phyloP scores from a whole-genome alignment of 2,329 filamentous ascomycete species.

The Clonostachys rhizophaga region DNA sequence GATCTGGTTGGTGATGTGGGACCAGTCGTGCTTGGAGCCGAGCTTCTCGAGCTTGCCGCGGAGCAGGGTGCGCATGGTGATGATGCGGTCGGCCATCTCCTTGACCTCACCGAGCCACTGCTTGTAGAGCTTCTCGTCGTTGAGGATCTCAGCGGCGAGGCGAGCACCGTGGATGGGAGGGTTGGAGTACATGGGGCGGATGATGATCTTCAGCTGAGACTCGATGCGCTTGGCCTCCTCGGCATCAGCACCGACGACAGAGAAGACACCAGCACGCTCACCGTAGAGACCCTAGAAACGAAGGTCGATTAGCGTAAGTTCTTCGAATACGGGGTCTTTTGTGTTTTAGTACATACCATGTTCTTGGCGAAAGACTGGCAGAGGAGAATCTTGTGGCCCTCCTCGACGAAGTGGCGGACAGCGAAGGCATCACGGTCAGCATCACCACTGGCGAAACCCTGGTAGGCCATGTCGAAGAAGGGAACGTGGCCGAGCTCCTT shows the following conservation, averaged over 20 bases:
- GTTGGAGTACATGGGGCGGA: constrained; percentile 97
- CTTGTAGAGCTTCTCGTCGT: constrained; percentile 76
- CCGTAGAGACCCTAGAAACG: constrained; percentile 79
- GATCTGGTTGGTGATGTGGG: constrained; percentile 97
- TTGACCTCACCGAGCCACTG: constrained; percentile 98
- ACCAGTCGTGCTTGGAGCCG: constrained; percentile 96
- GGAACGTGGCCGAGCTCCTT: constrained; percentile 85
- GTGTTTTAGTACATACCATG: constrained; percentile 59
- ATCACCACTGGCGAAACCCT: constrained; percentile 92
- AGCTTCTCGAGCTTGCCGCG: constrained; percentile 94
- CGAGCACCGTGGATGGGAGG: constrained; percentile 94
- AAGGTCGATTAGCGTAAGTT: constrained; percentile 2
- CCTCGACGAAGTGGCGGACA: constrained; percentile 84
- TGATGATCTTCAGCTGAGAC: constrained; percentile 97
- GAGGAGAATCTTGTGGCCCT: constrained; percentile 85
- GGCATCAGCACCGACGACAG: constrained; percentile 75
- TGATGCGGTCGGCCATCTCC: constrained; percentile 98
- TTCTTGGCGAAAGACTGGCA: constrained; percentile 98
- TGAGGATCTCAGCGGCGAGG: constrained; percentile 88
- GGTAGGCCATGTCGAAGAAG: constrained; percentile 99
- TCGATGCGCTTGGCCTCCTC: constrained; percentile 96
- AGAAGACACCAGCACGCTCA: constrained; percentile 97
- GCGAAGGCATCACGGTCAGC: constrained; percentile 92
- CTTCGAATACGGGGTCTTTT: not conserved
- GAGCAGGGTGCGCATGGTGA: constrained; percentile 92